phyloP scores from a whole-genome alignment of 306 rosid species.

The Crotalaria pallida region DNA sequence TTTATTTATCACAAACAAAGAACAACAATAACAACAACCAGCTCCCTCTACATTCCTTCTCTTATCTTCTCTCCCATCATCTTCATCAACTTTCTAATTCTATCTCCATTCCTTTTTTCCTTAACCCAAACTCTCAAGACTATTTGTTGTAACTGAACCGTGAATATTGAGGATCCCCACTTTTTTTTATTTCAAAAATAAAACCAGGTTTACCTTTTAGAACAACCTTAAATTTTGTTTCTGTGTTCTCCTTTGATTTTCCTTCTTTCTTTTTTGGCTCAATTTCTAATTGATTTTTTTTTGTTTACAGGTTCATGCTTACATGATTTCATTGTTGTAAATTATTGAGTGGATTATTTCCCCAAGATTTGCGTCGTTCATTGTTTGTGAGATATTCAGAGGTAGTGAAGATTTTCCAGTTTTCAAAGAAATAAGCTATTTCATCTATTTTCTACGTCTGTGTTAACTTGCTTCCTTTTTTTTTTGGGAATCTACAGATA shows the following conservation, averaged over 20 bases:
- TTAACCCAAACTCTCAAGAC: not conserved
- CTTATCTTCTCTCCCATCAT: not conserved
- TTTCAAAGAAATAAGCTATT: too few relatives aligned
- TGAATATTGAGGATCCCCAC: not conserved
- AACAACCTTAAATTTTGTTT: too few relatives aligned
- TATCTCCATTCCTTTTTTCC: not conserved
- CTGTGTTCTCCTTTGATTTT: too few relatives aligned
- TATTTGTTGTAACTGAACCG: not conserved
- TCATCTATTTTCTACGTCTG: not conserved
- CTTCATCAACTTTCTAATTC: not conserved
- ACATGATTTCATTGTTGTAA: not conserved
- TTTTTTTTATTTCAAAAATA: too few relatives aligned
- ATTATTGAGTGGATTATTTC: not conserved
- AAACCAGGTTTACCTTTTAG: too few relatives aligned
- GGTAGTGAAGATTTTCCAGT: not conserved
- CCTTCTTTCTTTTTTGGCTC: too few relatives aligned
- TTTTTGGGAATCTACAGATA: constrained; percentile 27
- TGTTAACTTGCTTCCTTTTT: constrained; percentile 6
- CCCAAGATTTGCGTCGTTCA: not conserved
- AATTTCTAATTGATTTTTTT: too few relatives aligned
- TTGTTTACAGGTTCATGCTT: not conserved
- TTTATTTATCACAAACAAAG: too few relatives aligned
- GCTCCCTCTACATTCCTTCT: not conserved
- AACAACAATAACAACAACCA: not conserved
- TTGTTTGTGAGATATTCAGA: not conserved